phyloP scores from a whole-genome alignment of 768 basidiomycete species.

The Suillus ampliporus region DNA sequence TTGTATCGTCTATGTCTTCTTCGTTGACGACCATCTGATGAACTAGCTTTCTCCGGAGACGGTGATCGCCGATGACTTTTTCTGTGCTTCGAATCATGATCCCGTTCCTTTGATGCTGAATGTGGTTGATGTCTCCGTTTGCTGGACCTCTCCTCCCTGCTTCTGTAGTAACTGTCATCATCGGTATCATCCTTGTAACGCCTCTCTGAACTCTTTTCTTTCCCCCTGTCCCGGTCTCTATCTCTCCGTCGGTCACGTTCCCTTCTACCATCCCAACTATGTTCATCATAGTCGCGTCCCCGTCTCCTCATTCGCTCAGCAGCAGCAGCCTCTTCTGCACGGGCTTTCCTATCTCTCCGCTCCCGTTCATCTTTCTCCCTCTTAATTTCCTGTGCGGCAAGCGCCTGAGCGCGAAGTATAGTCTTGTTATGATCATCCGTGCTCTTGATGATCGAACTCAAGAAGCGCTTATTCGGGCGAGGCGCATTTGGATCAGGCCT shows the following conservation, averaged over 20 bases:
- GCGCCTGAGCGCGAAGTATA: slow-evolving; percentile 73
- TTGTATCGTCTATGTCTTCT: slow-evolving; percentile 33
- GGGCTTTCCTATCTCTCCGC: slow-evolving; percentile 59
- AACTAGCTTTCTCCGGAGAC: slow-evolving; percentile 20
- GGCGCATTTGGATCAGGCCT: slow-evolving; percentile 78
- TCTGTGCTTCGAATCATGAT: slow-evolving; percentile 22
- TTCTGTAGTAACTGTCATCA: slow-evolving; percentile 29
- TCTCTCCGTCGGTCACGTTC: slow-evolving; percentile 52
- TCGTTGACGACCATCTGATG: slow-evolving; percentile 22
- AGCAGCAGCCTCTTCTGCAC: slow-evolving; percentile 78
- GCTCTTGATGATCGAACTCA: slow-evolving; percentile 85
- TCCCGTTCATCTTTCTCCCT: slow-evolving; percentile 69
- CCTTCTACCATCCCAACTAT: slow-evolving; percentile 44
- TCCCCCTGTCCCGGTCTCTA: slow-evolving; percentile 46
- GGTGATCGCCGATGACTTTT: slow-evolving; percentile 26
- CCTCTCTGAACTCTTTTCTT: slow-evolving; percentile 57
- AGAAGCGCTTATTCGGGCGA: slow-evolving; percentile 81
- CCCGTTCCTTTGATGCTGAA: slow-evolving; percentile 35
- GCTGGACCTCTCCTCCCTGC: slow-evolving; percentile 25
- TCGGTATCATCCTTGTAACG: slow-evolving; percentile 51
- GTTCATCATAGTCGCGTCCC: slow-evolving; percentile 34
- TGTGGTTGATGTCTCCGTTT: slow-evolving; percentile 34
- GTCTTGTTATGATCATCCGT: slow-evolving; percentile 97
- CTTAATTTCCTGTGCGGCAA: slow-evolving; percentile 76
- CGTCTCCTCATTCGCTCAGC: slow-evolving; percentile 59